These are phyloP conservation scores for Gonapodya prolifera DNA, from an alignment of 192 early-diverging fungal genomes.

Conservation along the genomic window DNA sequence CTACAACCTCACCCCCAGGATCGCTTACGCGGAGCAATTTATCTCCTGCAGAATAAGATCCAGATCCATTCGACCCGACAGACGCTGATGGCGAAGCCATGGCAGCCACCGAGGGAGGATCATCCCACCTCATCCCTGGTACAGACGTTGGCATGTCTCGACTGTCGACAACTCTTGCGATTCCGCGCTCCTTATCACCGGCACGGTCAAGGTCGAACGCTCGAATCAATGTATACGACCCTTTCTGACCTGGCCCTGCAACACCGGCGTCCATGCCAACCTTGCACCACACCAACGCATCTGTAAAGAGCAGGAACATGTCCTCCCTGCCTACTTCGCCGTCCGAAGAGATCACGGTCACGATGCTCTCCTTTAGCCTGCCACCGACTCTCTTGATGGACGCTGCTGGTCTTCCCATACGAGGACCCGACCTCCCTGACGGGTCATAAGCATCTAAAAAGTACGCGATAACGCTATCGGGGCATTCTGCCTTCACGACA, in stretches of 20 bases:
- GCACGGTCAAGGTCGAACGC: constrained; percentile 5
- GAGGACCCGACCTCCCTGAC: background rate
- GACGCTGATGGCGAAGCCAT: background rate
- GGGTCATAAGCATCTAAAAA: background rate
- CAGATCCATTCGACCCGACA: background rate
- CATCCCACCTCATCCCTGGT: constrained; percentile 1
- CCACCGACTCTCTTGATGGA: background rate
- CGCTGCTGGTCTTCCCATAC: background rate
- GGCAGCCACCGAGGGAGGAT: background rate
- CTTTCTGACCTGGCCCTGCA: background rate
- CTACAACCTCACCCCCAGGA: background rate
- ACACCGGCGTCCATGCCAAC: constrained; percentile 5
- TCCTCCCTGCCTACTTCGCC: constrained; percentile 16
- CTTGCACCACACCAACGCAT: constrained; percentile 33
- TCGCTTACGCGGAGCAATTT: background rate
- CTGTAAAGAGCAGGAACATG: constrained; percentile 26
- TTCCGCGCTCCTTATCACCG: background rate
- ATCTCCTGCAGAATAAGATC: background rate
- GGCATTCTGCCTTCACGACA: background rate
- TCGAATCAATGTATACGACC: constrained; percentile 1
- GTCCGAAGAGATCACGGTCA: background rate
- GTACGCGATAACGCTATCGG: background rate
- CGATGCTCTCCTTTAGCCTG: background rate
- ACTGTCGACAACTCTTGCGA: background rate
- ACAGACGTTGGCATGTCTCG: background rate